Conservation (phyloP, 108 stramenopile genomes). For the Skeletonema potamos region DNA sequence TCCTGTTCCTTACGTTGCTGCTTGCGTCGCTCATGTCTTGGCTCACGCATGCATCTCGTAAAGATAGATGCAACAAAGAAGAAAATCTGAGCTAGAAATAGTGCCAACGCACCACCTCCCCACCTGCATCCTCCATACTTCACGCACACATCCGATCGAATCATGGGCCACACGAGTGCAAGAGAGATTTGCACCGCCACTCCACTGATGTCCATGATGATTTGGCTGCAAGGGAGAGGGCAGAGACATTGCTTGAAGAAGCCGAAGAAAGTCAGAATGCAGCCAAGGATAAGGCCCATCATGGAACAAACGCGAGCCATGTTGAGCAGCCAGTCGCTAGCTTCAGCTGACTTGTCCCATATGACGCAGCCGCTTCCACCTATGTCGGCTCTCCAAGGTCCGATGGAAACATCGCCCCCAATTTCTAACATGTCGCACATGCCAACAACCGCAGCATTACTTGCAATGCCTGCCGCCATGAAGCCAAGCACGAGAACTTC, state of each 20-base stretch:
- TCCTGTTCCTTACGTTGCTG: background rate
- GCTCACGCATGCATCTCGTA: conserved; percentile 33
- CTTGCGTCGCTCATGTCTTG: conserved; percentile 11
- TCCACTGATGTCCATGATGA: conserved; percentile 14
- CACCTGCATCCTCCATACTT: conserved; percentile 2
- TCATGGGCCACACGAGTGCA: conserved; percentile 14
- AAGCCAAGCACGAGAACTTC: conserved; percentile 19
- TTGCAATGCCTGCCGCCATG: conserved; percentile 8
- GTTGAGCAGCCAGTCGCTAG: background rate
- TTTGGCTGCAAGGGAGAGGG: conserved; percentile 26
- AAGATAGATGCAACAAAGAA: conserved; percentile 17
- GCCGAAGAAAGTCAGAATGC: conserved; percentile 16
- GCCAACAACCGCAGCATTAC: background rate
- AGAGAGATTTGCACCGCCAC: conserved; percentile 18
- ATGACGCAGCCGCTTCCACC: background rate
- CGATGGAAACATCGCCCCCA: background rate
- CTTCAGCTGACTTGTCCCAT: background rate
- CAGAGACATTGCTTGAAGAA: conserved; percentile 42
- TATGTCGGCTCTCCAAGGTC: background rate
- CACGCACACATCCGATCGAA: background rate
- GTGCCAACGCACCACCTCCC: background rate
- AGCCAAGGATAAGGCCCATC: conserved; percentile 17
- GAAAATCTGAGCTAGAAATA: conserved; percentile 24
- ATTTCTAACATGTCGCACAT: background rate
- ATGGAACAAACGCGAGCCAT: background rate